phyloP scores from a whole-genome alignment of 805 yeast species.

The Saccharomycopsis microspora region DNA sequence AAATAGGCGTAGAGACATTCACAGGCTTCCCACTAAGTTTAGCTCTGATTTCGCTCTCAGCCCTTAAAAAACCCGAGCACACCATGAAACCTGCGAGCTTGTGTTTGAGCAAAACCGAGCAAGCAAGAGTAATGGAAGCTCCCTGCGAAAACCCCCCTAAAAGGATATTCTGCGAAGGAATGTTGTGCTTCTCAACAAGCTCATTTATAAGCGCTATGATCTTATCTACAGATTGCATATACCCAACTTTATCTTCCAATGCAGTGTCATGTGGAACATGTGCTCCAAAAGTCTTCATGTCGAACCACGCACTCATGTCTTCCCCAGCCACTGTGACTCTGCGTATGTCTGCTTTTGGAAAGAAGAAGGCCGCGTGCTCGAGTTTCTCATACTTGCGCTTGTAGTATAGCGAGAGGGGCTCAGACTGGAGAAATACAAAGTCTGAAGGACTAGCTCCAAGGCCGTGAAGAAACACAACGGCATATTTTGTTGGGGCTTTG shows the following conservation, averaged over 20 bases:
- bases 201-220: constrained; percentile 38
- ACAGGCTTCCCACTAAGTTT: constrained; percentile 15
- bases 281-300: constrained; percentile 46
- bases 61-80: constrained; percentile 64
- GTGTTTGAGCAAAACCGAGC: background rate
- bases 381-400: constrained; percentile 26
- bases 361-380: constrained; percentile 56
- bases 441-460: constrained; percentile 87
- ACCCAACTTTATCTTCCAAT: constrained; percentile 43
- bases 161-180: constrained; percentile 57
- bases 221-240: constrained; percentile 34
- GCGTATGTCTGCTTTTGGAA: constrained; percentile 77
- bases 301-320: constrained; percentile 81
- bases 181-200: constrained; percentile 36
- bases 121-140: constrained; percentile 63
- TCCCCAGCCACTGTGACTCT: constrained; percentile 61
- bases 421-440: constrained; percentile 73
- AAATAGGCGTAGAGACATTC: background rate
- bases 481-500: constrained; percentile 29
- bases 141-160: constrained; percentile 97
- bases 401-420: constrained; percentile 24
- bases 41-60: constrained; percentile 21
- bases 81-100: constrained; percentile 73
- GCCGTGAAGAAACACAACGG: constrained; percentile 77
- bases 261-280: constrained; percentile 19